Percentiles rank a stretch among this genome's conserved stretches.
These are phyloP conservation scores for Neoboletus magnificus DNA, from an alignment of 768 basidiomycete genomes.

Conservation along the genomic window DNA sequence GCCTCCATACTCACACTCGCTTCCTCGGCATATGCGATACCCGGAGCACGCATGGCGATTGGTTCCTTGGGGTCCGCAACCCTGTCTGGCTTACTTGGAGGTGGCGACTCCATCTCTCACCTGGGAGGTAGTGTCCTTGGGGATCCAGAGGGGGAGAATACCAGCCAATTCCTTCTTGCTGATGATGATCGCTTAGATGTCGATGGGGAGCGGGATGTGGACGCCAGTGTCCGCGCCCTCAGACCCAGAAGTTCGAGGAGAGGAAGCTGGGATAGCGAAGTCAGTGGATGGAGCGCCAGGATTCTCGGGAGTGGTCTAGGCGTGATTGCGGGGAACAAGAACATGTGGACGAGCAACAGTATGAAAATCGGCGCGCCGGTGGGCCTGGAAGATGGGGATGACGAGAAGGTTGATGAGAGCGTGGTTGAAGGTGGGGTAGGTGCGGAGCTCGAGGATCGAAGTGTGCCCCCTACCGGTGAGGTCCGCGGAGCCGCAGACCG, in stretches of 20 bases:
- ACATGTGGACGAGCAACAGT: slow-evolving; percentile 60
- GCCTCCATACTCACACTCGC: slow-evolving; percentile 92
- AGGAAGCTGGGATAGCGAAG: slow-evolving; percentile 91
- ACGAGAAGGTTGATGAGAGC: slow-evolving; percentile 29
- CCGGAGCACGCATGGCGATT: slow-evolving; percentile 49
- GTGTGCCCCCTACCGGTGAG: neutral
- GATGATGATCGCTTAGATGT: slow-evolving; percentile 61
- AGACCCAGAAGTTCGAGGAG: slow-evolving; percentile 81
- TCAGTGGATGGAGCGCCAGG: slow-evolving; percentile 82
- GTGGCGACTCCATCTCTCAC: slow-evolving; percentile 65
- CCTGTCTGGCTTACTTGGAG: slow-evolving; percentile 49
- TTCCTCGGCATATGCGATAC: slow-evolving; percentile 83
- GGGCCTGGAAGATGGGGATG: slow-evolving; percentile 43
- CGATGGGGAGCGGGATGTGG: slow-evolving; percentile 59
- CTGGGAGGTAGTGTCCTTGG: slow-evolving; percentile 58
- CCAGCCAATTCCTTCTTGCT: slow-evolving; percentile 62
- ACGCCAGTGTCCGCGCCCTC: slow-evolving; percentile 88
- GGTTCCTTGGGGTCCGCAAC: slow-evolving; percentile 43
- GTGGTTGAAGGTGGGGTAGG: slow-evolving; percentile 14
- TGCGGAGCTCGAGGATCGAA: slow-evolving; percentile 8
- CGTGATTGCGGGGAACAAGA: slow-evolving; percentile 50
- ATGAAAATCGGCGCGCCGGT: slow-evolving; percentile 52
- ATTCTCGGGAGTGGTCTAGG: slow-evolving; percentile 47
- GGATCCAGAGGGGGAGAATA: slow-evolving; percentile 56
- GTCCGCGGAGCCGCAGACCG: slow-evolving; percentile 3